These are phyloP conservation scores for Cytospora piceae DNA, from an alignment of 2,329 filamentous ascomycete species.

Conservation along the genomic window DNA sequence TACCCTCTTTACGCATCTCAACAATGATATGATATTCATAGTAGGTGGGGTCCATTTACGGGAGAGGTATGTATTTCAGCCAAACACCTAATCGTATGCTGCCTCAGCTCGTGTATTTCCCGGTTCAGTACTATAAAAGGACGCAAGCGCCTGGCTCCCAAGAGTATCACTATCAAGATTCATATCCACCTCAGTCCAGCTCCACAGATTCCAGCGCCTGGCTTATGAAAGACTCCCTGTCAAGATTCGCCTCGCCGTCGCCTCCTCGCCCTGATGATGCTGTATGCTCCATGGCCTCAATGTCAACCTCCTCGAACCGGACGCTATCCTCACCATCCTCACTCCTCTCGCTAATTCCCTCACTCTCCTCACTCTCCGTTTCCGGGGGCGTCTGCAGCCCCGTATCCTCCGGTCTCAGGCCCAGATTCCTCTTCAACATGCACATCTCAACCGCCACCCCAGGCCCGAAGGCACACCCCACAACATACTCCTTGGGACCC, in stretches of 20 bases:
- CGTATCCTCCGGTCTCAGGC: conserved; percentile 32
- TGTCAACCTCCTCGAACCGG: conserved; percentile 19
- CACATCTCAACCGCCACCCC: conserved; percentile 72
- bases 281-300: conserved; percentile 2
- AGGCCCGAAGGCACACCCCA: conserved; percentile 72
- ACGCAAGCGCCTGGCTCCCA: background rate
- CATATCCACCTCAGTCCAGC: conserved; percentile 35
- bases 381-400: conserved; percentile 58
- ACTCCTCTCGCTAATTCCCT: conserved; percentile 45
- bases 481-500: conserved; percentile 58
- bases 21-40: background rate
- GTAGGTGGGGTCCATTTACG: background rate
- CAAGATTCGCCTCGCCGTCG: conserved; percentile 9
- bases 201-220: conserved; percentile 40
- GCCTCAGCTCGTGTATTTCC: background rate
- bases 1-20: conserved; percentile 4
- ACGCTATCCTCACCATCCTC: conserved; percentile 44
- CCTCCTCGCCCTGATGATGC: background rate
- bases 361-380: conserved; percentile 58
- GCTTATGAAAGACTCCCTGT: conserved; percentile 37
- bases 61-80: background rate
- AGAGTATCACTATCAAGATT: background rate
- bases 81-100: background rate
- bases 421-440: conserved; percentile 58
- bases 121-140: background rate